Percentiles rank a stretch among this genome's conserved stretches.
These are phyloP conservation scores for Naematelia encephala DNA, from an alignment of 768 basidiomycete genomes.

Conservation along the genomic window DNA sequence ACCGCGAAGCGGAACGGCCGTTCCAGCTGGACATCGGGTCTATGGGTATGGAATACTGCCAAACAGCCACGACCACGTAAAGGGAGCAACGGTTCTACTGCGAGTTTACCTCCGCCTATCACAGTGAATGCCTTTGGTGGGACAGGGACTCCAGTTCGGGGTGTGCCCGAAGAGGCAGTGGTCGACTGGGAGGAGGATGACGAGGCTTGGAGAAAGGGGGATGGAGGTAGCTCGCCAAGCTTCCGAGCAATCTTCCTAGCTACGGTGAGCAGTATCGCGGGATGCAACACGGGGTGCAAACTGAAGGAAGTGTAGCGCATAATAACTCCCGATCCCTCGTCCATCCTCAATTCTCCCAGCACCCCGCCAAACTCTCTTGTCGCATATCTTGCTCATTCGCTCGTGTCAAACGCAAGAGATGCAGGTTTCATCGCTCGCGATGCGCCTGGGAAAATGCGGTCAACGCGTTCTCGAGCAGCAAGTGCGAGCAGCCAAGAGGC, in stretches of 20 bases:
- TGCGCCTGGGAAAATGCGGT: constrained; percentile 24
- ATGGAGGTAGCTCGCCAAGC: constrained; percentile 43
- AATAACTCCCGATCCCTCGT: constrained; percentile 43
- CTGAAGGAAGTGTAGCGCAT: constrained; percentile 31
- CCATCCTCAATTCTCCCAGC: constrained; percentile 25
- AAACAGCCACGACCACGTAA: constrained; percentile 11
- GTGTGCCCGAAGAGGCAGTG: constrained; percentile 3
- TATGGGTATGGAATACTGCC: constrained; percentile 40
- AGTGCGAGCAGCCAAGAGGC: constrained; percentile 26
- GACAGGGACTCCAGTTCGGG: background rate
- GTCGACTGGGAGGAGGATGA: constrained; percentile 23
- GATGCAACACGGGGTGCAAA: background rate
- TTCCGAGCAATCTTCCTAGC: constrained; percentile 46
- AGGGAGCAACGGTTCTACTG: constrained; percentile 15
- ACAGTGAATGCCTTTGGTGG: background rate
- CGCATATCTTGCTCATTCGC: constrained; percentile 43
- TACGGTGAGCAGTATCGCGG: constrained; percentile 24
- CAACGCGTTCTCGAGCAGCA: constrained; percentile 27
- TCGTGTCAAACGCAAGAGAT: constrained; percentile 39
- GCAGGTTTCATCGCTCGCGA: constrained; percentile 31
- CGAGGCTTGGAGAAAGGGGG: constrained; percentile 31
- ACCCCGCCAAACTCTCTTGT: constrained; percentile 35
- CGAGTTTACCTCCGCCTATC: background rate
- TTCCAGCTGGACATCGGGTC: constrained; percentile 34
- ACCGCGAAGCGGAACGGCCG: constrained; percentile 5